Conservation (phyloP, 768 basidiomycete species). For the Glaciozyma martinii region DNA sequence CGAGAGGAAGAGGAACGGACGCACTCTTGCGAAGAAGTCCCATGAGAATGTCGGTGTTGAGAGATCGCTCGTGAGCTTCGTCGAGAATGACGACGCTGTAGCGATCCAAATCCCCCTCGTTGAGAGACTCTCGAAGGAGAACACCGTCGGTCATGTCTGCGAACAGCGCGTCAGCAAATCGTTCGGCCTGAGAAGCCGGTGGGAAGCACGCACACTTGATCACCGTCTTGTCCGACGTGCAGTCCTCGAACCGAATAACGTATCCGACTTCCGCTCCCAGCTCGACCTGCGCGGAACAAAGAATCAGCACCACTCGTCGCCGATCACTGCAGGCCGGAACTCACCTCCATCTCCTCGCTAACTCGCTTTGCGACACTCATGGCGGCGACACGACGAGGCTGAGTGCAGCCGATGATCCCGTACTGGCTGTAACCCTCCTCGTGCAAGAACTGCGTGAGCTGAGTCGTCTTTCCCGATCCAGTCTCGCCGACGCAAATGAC, state of each 20-base stretch:
- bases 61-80: conserved; percentile 93
- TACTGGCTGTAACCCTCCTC: conserved; percentile 89
- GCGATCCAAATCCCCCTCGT: conserved; percentile 94
- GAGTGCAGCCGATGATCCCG: conserved; percentile 92
- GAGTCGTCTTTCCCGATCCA: conserved; percentile 98
- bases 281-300: conserved; percentile 53
- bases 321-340: conserved; percentile 27
- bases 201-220: conserved; percentile 73
- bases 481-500: conserved; percentile 97
- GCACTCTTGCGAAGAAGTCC: conserved; percentile 84
- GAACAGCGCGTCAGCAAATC: conserved; percentile 14
- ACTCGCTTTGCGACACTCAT: conserved; percentile 99
- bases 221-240: conserved; percentile 83
- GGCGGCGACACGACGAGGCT: conserved; percentile 95
- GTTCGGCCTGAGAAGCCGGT: background rate
- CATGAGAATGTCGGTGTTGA: conserved; percentile 98
- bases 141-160: conserved; percentile 99
- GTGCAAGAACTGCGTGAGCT: conserved; percentile 86
- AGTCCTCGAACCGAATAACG: conserved; percentile 97
- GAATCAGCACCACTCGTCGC: background rate
- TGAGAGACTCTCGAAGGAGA: conserved; percentile 90
- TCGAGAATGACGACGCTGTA: conserved; percentile 98
- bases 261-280: conserved; percentile 88
- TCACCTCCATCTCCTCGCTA: conserved; percentile 95
- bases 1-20: conserved; percentile 32